Conservation (phyloP, 2,329 filamentous ascomycete species). For the Teratosphaeria epicoccoides region DNA sequence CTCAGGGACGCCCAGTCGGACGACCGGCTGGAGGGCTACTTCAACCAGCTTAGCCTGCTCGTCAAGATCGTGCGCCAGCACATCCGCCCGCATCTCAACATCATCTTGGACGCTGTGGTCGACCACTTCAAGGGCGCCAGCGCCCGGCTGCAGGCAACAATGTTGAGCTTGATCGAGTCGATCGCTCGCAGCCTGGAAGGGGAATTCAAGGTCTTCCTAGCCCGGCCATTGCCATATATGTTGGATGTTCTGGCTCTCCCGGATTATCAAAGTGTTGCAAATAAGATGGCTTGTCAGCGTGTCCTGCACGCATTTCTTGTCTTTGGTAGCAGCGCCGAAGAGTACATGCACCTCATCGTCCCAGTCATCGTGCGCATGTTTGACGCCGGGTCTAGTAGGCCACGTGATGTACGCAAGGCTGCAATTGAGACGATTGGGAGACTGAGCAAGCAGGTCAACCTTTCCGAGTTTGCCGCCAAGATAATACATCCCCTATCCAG, state of each 20-base stretch:
- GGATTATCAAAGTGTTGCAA: conserved; percentile 64
- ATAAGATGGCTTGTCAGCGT: conserved; percentile 33
- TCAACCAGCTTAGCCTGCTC: conserved; percentile 87
- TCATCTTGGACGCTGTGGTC: conserved; percentile 75
- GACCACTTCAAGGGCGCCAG: conserved; percentile 76
- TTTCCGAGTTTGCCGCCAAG: conserved; percentile 91
- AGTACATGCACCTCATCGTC: conserved; percentile 98
- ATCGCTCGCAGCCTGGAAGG: conserved; percentile 90
- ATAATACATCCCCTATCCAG: conserved; percentile 90
- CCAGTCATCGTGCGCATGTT: conserved; percentile 91
- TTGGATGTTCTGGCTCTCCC: conserved; percentile 75
- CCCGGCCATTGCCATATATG: conserved; percentile 82
- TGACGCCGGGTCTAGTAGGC: conserved; percentile 50
- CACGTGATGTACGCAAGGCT: conserved; percentile 64
- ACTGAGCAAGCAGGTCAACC: conserved; percentile 88
- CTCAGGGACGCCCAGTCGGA: conserved; percentile 70
- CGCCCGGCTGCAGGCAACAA: conserved; percentile 75
- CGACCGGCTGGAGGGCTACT: conserved; percentile 70
- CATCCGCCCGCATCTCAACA: conserved; percentile 78
- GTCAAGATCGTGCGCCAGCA: conserved; percentile 95
- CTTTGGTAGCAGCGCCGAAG: conserved; percentile 89
- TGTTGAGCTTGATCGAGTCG: conserved; percentile 82
- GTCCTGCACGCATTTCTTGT: conserved; percentile 92
- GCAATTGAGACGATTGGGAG: conserved; percentile 93
- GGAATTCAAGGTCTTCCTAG: conserved; percentile 95